Evolutionary conservation across 2,329 filamentous ascomycete genomes (phyloP).

Genomic region (Pseudocercospora fuligena): DNA sequence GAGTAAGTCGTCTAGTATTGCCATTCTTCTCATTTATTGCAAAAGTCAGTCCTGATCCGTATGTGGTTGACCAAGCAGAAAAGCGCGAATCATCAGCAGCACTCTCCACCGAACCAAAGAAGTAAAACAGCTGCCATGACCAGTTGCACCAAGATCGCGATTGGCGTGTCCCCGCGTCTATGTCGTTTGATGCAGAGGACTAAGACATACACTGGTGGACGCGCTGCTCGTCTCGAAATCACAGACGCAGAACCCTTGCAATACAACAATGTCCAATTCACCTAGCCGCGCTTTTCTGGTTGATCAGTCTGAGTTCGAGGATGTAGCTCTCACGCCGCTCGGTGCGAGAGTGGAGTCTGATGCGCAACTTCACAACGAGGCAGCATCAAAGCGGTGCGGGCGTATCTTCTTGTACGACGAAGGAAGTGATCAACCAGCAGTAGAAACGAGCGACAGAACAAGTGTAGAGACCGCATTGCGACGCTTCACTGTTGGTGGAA

Average conservation of each 20-base stretch:
- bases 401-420: background rate
- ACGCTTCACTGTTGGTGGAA: background rate
- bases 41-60: background rate
- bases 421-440: background rate
- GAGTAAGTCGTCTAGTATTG: background rate
- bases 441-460: background rate
- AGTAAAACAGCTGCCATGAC: background rate
- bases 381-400: background rate
- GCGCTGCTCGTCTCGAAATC: background rate
- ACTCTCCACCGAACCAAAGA: background rate
- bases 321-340: background rate
- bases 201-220: background rate
- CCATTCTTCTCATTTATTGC: background rate
- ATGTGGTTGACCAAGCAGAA: background rate
- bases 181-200: background rate
- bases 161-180: background rate
- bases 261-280: background rate
- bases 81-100: background rate
- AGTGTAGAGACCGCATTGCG: background rate
- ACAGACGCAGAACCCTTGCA: background rate
- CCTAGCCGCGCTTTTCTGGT: background rate
- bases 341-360: background rate
- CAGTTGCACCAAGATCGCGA: background rate
- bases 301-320: background rate
- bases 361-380: background rate